Conservation (phyloP, 2,329 filamentous ascomycete species). For the Claviceps arundinis region DNA sequence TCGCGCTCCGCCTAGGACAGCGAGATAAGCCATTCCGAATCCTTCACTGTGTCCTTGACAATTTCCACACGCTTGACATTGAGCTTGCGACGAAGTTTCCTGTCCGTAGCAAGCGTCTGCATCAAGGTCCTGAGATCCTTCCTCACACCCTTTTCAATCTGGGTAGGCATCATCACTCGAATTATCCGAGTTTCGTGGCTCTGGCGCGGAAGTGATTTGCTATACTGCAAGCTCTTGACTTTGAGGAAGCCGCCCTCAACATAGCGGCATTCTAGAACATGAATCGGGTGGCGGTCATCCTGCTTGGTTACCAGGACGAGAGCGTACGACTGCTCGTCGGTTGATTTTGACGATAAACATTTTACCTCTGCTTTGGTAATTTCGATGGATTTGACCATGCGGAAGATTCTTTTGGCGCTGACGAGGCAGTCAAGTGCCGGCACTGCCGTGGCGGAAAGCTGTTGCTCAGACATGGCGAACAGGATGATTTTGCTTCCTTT, state of each 20-base stretch:
- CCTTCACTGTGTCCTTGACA: not conserved
- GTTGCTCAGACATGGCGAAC: not conserved
- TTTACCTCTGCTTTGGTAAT: not conserved
- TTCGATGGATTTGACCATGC: not conserved
- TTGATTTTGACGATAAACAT: not conserved
- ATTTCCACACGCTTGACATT: not conserved
- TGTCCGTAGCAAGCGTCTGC: not conserved
- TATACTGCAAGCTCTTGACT: slow-evolving; percentile 7
- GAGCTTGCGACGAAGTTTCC: not conserved
- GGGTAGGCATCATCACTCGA: not conserved
- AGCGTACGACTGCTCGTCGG: not conserved
- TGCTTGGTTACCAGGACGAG: not conserved
- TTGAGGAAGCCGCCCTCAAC: slow-evolving; percentile 2
- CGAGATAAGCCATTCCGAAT: slow-evolving; percentile 1
- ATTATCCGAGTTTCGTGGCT: not conserved
- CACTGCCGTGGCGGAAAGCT: not conserved
- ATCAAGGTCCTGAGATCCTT: not conserved
- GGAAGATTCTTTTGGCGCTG: not conserved
- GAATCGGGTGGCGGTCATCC: slow-evolving; percentile 2
- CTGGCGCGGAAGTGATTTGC: not conserved
- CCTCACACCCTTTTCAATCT: not conserved
- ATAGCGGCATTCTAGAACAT: slow-evolving; percentile 8
- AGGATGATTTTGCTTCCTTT: not conserved
- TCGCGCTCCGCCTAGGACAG: not conserved
- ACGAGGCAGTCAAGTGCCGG: not conserved